Evolutionary conservation across 2,329 filamentous ascomycete species (phyloP).

Genomic region (Penicillium sp.): DNA sequence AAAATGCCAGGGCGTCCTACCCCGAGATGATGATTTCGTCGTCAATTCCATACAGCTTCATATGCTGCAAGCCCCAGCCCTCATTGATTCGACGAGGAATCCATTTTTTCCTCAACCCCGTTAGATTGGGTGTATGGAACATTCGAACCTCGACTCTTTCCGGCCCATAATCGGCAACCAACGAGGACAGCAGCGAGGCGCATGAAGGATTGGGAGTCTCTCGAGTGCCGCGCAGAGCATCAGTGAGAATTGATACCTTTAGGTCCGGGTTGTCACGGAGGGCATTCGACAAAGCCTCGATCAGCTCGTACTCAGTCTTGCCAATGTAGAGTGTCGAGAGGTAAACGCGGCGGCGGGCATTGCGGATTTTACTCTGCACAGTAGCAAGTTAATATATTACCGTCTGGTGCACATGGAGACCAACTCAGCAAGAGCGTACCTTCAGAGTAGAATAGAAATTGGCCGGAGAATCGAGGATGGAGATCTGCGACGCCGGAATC

Average conservation of each 20-base stretch:
- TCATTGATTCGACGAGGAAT: conserved; percentile 92
- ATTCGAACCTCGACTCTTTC: conserved; percentile 88
- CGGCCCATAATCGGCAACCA: conserved; percentile 79
- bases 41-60: conserved; percentile 96
- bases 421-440: conserved; percentile 46
- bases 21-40: conserved; percentile 94
- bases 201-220: conserved; percentile 83
- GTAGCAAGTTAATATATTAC: neutral
- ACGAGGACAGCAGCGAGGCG: conserved; percentile 78
- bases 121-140: conserved; percentile 97
- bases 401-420: too few species aligned
- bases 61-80: conserved; percentile 96
- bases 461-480: conserved; percentile 73
- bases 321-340: conserved; percentile 97
- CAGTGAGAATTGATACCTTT: conserved; percentile 83
- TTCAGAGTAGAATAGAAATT: conserved; percentile 92
- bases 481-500: conserved; percentile 74
- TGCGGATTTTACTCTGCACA: conserved; percentile 70
- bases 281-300: conserved; percentile 72
- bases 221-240: conserved; percentile 84
- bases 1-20: conserved; percentile 43
- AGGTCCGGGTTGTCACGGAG: conserved; percentile 71
- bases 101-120: conserved; percentile 75
- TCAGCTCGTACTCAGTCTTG: conserved; percentile 85
- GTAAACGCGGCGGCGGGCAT: conserved; percentile 76